phyloP scores from a whole-genome alignment of 2,329 filamentous ascomycete species.

The Tothia fuscella region DNA sequence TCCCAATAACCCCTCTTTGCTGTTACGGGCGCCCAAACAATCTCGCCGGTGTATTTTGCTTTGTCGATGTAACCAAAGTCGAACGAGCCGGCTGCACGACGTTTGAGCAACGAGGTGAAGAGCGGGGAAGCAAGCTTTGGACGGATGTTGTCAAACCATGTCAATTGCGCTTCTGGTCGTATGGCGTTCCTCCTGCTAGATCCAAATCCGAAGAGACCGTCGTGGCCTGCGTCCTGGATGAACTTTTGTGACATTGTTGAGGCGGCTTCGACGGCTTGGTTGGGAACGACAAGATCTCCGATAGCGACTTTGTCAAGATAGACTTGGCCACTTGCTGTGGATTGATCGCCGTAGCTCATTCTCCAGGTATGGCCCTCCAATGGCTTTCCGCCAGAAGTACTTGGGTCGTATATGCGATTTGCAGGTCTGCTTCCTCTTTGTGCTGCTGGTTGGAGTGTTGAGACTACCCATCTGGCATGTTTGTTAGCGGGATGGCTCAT shows the following conservation, averaged over 20 bases:
- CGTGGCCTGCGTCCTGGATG: constrained; percentile 34
- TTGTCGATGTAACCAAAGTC: constrained; percentile 5
- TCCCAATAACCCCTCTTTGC: constrained; percentile 47
- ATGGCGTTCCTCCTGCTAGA: background rate
- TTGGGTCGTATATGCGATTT: background rate
- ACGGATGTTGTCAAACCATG: constrained; percentile 49
- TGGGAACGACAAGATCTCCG: constrained; percentile 44
- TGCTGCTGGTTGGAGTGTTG: background rate
- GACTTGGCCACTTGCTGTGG: constrained; percentile 51
- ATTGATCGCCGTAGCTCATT: constrained; percentile 56
- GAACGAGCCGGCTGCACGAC: background rate
- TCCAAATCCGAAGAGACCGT: background rate
- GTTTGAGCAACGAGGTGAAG: background rate
- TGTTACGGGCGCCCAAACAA: constrained; percentile 43
- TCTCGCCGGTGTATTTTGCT: constrained; percentile 44
- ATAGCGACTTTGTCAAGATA: constrained; percentile 54
- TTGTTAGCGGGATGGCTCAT: background rate
- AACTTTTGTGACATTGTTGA: constrained; percentile 44
- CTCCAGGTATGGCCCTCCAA: constrained; percentile 33
- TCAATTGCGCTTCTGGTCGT: constrained; percentile 17
- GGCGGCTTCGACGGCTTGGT: constrained; percentile 56
- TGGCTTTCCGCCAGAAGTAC: background rate
- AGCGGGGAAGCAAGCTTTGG: constrained; percentile 19
- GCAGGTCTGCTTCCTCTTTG: background rate
- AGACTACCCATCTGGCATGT: constrained; percentile 6